Evolutionary conservation across 2,329 filamentous ascomycete genomes (phyloP).

Genomic region (Penicillium sp.): DNA sequence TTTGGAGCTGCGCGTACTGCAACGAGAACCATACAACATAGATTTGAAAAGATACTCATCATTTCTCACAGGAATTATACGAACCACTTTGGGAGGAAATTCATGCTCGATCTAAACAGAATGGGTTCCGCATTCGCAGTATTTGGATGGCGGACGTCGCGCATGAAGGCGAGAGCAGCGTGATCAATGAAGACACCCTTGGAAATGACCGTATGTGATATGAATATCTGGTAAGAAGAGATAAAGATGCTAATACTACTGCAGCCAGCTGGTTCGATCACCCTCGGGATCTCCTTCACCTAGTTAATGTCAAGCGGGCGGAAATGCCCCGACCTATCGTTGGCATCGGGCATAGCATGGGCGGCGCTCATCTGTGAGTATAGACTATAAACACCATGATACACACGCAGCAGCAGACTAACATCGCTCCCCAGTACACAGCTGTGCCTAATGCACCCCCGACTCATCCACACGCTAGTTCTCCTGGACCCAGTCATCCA

Average conservation of each 20-base stretch:
- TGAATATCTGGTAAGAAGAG: neutral
- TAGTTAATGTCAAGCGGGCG: slow-evolving; percentile 78
- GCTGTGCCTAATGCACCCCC: slow-evolving; percentile 73
- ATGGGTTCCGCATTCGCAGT: slow-evolving; percentile 68
- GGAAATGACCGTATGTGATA: slow-evolving; percentile 75
- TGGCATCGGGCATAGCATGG: slow-evolving; percentile 87
- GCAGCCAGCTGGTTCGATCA: slow-evolving; percentile 83
- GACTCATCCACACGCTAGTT: slow-evolving; percentile 71
- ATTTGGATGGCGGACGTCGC: slow-evolving; percentile 93
- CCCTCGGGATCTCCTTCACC: slow-evolving; percentile 75
- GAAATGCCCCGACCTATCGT: slow-evolving; percentile 79
- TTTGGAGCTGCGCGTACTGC: neutral
- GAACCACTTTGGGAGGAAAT: slow-evolving; percentile 90
- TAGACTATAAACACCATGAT: neutral
- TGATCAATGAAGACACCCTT: slow-evolving; percentile 71
- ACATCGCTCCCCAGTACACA: slow-evolving; percentile 49
- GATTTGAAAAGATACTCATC: slow-evolving; percentile 5
- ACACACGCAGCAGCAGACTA: slow-evolving; percentile 2
- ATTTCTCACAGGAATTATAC: slow-evolving; percentile 69
- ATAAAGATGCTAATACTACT: slow-evolving; percentile 9
- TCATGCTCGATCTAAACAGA: slow-evolving; percentile 55
- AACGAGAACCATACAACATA: neutral
- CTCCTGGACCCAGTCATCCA: slow-evolving; percentile 83
- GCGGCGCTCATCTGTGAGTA: slow-evolving; percentile 65
- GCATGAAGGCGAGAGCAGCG: slow-evolving; percentile 75